Evolutionary conservation across 768 basidiomycete species (phyloP).

Genomic region (Podaxis rugospora): DNA sequence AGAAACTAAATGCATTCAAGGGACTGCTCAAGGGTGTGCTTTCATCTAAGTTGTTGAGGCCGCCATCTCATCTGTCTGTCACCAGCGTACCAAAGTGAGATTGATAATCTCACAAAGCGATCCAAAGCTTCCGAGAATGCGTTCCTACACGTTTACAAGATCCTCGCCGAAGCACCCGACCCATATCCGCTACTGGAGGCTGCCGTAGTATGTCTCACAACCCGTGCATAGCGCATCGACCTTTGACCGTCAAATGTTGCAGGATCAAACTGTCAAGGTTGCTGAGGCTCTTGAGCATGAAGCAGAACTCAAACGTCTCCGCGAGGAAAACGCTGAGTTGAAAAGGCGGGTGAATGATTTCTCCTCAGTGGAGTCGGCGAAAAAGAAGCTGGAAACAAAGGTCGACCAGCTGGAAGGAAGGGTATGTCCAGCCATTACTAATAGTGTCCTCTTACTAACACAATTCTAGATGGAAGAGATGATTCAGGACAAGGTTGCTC

Average conservation of each 20-base stretch:
- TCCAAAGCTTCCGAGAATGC: constrained; percentile 92
- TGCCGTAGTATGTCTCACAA: constrained; percentile 58
- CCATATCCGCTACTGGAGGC: constrained; percentile 95
- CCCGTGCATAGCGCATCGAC: background rate
- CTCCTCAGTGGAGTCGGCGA: constrained; percentile 56
- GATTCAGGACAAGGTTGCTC: constrained; percentile 82
- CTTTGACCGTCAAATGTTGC: background rate
- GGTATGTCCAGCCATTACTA: constrained; percentile 34
- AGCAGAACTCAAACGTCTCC: constrained; percentile 63
- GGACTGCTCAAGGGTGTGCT: constrained; percentile 76
- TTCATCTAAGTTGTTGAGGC: background rate
- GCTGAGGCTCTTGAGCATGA: constrained; percentile 79
- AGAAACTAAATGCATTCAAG: constrained; percentile 87
- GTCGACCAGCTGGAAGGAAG: constrained; percentile 81
- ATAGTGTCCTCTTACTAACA: background rate
- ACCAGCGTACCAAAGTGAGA: constrained; percentile 92
- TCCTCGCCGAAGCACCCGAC: constrained; percentile 94
- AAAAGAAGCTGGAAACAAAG: constrained; percentile 70
- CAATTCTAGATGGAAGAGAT: constrained; percentile 82
- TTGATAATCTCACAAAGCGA: constrained; percentile 91
- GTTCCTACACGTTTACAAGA: constrained; percentile 95
- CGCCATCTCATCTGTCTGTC: background rate
- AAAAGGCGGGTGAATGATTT: constrained; percentile 67
- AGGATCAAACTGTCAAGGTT: constrained; percentile 93
- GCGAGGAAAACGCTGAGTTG: constrained; percentile 81